Conservation (phyloP, 305 asterid species). For the Rubia peregrina region DNA sequence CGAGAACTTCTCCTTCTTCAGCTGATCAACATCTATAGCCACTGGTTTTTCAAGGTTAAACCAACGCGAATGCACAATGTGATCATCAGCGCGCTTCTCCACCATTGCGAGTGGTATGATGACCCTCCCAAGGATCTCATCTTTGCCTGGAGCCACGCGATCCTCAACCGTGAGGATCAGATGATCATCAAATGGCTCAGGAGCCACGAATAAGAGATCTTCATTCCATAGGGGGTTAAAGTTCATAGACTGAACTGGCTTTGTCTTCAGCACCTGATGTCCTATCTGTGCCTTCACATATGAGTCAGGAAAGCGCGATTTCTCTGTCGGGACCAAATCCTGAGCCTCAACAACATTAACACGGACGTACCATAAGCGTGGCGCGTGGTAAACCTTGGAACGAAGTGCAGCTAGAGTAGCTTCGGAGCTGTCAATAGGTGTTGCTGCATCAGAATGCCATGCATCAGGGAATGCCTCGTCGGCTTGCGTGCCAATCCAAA, state of each 20-base stretch:
- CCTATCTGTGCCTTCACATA: slow-evolving; percentile 77
- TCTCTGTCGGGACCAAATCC: slow-evolving; percentile 59
- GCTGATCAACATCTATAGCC: slow-evolving; percentile 58
- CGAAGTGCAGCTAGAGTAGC: slow-evolving; percentile 55
- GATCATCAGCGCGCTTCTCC: slow-evolving; percentile 75
- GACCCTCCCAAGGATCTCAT: slow-evolving; percentile 72
- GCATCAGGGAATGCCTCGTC: slow-evolving; percentile 85
- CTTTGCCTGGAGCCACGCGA: slow-evolving; percentile 80
- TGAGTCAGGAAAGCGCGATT: slow-evolving; percentile 57
- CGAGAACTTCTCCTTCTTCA: slow-evolving; percentile 64
- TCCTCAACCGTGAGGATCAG: slow-evolving; percentile 75
- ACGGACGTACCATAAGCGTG: slow-evolving; percentile 71
- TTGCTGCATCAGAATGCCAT: slow-evolving; percentile 77
- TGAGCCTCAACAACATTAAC: slow-evolving; percentile 78
- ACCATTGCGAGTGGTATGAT: slow-evolving; percentile 55
- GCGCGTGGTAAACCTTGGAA: slow-evolving; percentile 75
- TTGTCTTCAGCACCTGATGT: slow-evolving; percentile 65
- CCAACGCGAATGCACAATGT: slow-evolving; percentile 70
- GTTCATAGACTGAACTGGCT: slow-evolving; percentile 49
- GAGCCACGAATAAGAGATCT: slow-evolving; percentile 66
- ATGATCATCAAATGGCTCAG: slow-evolving; percentile 85
- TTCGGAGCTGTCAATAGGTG: slow-evolving; percentile 57
- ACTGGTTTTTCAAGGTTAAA: slow-evolving; percentile 68
- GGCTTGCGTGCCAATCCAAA: slow-evolving; percentile 89
- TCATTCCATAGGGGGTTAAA: slow-evolving; percentile 77